Conservation (phyloP, 805 yeast species). For the Huiozyma naganishii region DNA sequence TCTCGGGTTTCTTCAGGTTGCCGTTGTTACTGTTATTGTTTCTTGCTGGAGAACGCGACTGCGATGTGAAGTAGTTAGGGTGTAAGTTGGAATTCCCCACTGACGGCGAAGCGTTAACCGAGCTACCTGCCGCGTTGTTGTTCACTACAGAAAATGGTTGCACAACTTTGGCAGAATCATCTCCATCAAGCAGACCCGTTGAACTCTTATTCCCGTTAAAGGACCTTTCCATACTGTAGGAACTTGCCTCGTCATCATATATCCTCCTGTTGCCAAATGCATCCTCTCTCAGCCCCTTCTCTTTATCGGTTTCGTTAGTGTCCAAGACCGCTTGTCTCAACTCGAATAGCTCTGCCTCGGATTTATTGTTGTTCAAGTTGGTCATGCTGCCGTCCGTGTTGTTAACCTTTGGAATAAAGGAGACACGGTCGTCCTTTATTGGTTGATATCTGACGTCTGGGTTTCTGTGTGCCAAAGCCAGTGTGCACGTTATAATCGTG, state of each 20-base stretch:
- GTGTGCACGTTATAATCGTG: conserved; percentile 77
- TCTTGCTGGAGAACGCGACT: not conserved
- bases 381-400: conserved; percentile 17
- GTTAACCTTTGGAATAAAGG: conserved; percentile 72
- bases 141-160: conserved; percentile 2
- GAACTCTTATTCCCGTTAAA: not conserved
- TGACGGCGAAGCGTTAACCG: not conserved
- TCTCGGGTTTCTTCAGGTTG: conserved; percentile 23
- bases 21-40: conserved; percentile 5
- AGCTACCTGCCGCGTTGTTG: not conserved
- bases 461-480: conserved; percentile 77
- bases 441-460: conserved; percentile 96
- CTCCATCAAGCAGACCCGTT: not conserved
- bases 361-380: conserved; percentile 15
- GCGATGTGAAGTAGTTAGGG: not conserved
- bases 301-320: conserved; percentile 27
- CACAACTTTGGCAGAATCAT: conserved; percentile 1
- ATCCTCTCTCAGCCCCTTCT: conserved; percentile 17
- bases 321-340: conserved; percentile 29
- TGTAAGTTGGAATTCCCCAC: conserved; percentile 1
- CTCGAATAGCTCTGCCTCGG: conserved; percentile 26
- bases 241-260: conserved; percentile 9
- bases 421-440: conserved; percentile 90
- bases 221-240: conserved; percentile 2
- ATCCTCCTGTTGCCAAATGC: conserved; percentile 5